Evolutionary conservation across 192 early-diverging fungal species (phyloP).

Genomic region (Gamsiella multidivaricata): DNA sequence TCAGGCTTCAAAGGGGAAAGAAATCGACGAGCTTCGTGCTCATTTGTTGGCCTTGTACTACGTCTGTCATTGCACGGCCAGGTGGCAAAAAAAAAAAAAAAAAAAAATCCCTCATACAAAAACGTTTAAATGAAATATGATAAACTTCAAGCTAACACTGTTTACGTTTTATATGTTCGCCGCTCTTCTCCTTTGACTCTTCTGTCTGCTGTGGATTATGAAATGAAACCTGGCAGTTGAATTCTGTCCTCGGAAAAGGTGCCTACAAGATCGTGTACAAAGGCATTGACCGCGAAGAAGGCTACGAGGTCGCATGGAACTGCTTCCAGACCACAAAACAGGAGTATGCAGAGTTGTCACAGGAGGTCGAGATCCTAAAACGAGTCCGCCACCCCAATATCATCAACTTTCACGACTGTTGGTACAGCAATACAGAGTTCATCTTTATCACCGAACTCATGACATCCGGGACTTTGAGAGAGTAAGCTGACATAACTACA

Average conservation of each 20-base stretch:
- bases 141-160: constrained; percentile 11
- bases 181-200: background rate
- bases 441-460: constrained; percentile 88
- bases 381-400: constrained; percentile 85
- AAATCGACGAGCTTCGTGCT: constrained; percentile 18
- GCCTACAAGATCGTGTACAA: constrained; percentile 92
- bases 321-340: constrained; percentile 81
- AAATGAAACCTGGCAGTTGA: constrained; percentile 45
- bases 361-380: constrained; percentile 85
- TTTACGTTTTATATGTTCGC: constrained; percentile 4
- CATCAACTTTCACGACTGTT: constrained; percentile 82
- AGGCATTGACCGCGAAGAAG: constrained; percentile 88
- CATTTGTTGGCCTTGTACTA: constrained; percentile 19
- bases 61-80: background rate
- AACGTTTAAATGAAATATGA: background rate
- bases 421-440: constrained; percentile 78
- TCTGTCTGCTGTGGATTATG: background rate
- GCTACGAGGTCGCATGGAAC: constrained; percentile 93
- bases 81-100: background rate
- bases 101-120: constrained; percentile 48
- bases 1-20: background rate
- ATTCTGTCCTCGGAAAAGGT: constrained; percentile 78
- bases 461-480: constrained; percentile 85
- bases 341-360: constrained; percentile 75
- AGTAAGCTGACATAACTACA: constrained; percentile 65